Conservation (phyloP, 164 flowering plant species). For the Vitis rotundifolia region DNA sequence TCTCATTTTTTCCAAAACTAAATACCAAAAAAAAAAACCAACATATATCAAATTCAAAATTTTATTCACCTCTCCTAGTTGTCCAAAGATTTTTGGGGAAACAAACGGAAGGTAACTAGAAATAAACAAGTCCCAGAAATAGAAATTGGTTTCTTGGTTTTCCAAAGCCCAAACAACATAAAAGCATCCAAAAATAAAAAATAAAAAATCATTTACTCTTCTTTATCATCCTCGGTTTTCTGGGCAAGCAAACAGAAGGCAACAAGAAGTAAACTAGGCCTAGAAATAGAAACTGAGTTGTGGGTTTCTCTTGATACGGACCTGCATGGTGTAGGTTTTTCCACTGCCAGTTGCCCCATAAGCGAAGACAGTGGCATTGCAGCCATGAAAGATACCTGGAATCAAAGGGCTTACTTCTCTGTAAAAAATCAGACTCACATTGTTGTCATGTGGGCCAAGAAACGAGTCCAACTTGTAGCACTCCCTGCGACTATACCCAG, state of each 20-base stretch:
- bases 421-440: constrained; percentile 53
- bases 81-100: too few relatives aligned
- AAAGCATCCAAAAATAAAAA: too few relatives aligned
- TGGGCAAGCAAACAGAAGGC: neutral
- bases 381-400: constrained; percentile 68
- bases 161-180: too few relatives aligned
- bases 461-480: constrained; percentile 79
- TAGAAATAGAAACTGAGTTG: neutral
- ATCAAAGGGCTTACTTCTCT: constrained; percentile 80
- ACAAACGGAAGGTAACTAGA: too few relatives aligned
- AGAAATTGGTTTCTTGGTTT: too few relatives aligned
- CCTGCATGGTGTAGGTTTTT: constrained; percentile 97
- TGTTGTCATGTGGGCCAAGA: constrained; percentile 61
- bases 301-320: constrained; percentile 2
- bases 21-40: too few relatives aligned
- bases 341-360: constrained; percentile 99
- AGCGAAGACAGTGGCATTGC: constrained; percentile 85
- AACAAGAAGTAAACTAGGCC: neutral
- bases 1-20: too few relatives aligned
- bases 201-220: too few relatives aligned
- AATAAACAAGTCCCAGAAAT: too few relatives aligned
- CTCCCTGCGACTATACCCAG: constrained; percentile 64
- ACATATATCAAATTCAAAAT: too few relatives aligned
- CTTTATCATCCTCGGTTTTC: too few relatives aligned
- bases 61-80: too few relatives aligned